Evolutionary conservation across 306 rosid genomes (phyloP), one percentile per base, ranked within the genome.

Genomic region (Dalbergia cochinchinensis): DNA sequence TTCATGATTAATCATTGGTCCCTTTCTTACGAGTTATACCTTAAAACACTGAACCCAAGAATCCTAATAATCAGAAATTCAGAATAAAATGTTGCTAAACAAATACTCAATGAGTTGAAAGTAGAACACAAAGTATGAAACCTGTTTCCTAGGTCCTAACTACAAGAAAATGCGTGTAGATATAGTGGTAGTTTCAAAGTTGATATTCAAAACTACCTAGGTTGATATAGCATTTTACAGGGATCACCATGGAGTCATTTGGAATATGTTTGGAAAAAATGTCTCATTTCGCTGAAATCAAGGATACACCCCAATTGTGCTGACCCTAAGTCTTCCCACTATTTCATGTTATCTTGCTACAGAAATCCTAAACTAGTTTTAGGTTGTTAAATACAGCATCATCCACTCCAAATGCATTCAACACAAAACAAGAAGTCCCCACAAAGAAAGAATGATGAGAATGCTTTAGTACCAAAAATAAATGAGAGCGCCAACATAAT

Each of bases 341-440:
- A 45, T 45, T 16, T 65, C 65, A 63, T 57, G 65, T 64, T 44
- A 80, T 50, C 51, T 80, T 72, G 61, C 61, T 13, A 39, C 33
- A 15, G 67, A 62, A 79, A 69, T 75, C 75, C 8, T 45, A 26
- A 74, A 59, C 64, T 59, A 78, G 44, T 35, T 78, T 59, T 69
- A 48, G 39, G 44, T 26, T 16, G 55, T 58, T 14, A 35, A 55
- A 67, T 44, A 26, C 18, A 31, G 11, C 19, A 68, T 60, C 14
- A 73, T 60, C 20, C 64, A 74, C 67, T 37, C 41, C 41, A 37
- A 37, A 37, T 7, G 66, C 48, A 33, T 70, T 12, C 42, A n/a
- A n/a, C n/a, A n/a, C n/a, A n/a, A n/a, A n/a, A n/a, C n/a, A n/a
- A n/a, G n/a, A n/a, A n/a, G n/a, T n/a, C n/a, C n/a, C n/a, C n/a